Evolutionary conservation across 345 rosid species (phyloP).

Genomic region (Heritiera fomes): DNA sequence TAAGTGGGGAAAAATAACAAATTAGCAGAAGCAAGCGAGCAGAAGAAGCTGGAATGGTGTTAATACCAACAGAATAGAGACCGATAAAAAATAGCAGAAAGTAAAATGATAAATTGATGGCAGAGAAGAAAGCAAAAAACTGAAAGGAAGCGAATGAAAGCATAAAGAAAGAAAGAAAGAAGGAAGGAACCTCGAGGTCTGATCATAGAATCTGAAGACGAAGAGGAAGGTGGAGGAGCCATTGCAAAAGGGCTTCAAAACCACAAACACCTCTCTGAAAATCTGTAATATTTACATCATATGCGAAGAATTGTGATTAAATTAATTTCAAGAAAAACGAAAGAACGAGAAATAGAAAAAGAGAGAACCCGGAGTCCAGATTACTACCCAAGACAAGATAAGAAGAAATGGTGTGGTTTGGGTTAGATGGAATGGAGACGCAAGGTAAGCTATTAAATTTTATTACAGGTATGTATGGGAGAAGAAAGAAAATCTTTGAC

Average conservation of each 20-base stretch:
- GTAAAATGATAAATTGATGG: background rate
- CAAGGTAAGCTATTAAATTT: background rate
- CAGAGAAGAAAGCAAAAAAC: background rate
- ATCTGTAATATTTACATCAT: background rate
- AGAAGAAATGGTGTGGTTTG: background rate
- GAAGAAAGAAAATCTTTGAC: background rate
- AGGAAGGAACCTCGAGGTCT: constrained; percentile 11
- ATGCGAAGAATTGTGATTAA: background rate
- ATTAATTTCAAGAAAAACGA: background rate
- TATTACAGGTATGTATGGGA: too few species aligned
- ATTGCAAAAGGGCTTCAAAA: background rate
- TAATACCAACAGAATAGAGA: background rate
- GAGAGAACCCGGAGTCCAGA: background rate
- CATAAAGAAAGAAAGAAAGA: background rate
- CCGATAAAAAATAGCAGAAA: background rate
- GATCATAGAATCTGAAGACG: background rate
- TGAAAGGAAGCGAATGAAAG: background rate
- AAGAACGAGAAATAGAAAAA: background rate
- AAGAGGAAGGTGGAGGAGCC: constrained; percentile 3
- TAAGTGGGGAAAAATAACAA: background rate
- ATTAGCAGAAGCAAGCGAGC: background rate
- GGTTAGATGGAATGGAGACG: background rate
- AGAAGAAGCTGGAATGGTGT: background rate
- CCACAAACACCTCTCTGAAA: background rate
- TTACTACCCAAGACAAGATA: background rate